Evolutionary conservation across 2,329 filamentous ascomycete genomes (phyloP).

Genomic region (Pseudogymnoascus sp.): DNA sequence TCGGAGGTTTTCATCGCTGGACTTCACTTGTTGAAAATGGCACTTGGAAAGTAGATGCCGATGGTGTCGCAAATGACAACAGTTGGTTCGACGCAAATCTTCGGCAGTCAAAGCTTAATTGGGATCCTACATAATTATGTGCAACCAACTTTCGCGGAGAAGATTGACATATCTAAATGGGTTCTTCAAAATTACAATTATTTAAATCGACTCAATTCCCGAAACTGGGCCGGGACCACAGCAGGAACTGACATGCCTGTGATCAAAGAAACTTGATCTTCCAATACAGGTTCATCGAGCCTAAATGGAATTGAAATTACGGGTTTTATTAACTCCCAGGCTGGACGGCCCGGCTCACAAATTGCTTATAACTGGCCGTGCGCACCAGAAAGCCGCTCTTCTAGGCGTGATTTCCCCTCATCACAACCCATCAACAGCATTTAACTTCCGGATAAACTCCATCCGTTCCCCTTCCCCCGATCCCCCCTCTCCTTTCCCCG

Average conservation of each 20-base stretch:
- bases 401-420: background rate
- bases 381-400: background rate
- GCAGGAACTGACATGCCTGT: too few relatives aligned
- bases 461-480: background rate
- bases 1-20: background rate
- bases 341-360: background rate
- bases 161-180: background rate
- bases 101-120: conserved; percentile 7
- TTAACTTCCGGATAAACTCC: background rate
- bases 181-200: too few relatives aligned
- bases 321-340: background rate
- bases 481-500: background rate
- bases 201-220: too few relatives aligned
- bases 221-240: too few relatives aligned
- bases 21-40: background rate
- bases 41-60: background rate
- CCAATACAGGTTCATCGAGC: background rate
- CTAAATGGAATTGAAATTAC: background rate
- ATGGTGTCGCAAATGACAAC: background rate
- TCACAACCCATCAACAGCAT: background rate
- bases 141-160: background rate
- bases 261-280: too few relatives aligned
- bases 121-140: background rate
- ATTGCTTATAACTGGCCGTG: background rate
- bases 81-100: background rate